phyloP scores from a whole-genome alignment of 2,329 filamentous ascomycete species.

The Fusarium udum region DNA sequence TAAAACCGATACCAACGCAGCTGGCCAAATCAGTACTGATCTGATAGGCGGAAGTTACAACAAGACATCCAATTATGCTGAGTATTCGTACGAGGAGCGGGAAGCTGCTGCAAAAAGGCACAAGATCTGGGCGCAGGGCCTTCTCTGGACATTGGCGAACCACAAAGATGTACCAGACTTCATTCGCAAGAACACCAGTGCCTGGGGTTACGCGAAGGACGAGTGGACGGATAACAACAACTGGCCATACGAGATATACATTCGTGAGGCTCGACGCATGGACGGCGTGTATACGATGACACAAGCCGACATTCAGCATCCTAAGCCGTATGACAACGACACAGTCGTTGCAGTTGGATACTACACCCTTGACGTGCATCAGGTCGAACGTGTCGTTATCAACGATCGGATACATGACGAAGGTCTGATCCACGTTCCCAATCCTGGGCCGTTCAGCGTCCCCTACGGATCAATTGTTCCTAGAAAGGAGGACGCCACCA shows the following conservation, averaged over 20 bases:
- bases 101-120: neutral
- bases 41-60: constrained; percentile 26
- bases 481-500: neutral
- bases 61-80: constrained; percentile 19
- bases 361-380: constrained; percentile 27
- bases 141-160: constrained; percentile 25
- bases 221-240: constrained; percentile 14
- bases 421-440: constrained; percentile 18
- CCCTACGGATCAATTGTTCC: constrained; percentile 17
- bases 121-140: constrained; percentile 23
- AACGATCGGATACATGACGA: constrained; percentile 17
- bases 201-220: constrained; percentile 29
- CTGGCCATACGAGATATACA: constrained; percentile 28
- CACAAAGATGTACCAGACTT: constrained; percentile 3
- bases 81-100: constrained; percentile 20
- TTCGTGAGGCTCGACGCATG: constrained; percentile 28
- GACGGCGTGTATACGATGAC: constrained; percentile 25
- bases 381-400: constrained; percentile 23
- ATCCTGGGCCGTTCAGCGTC: constrained; percentile 9
- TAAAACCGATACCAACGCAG: constrained; percentile 29
- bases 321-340: neutral
- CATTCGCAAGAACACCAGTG: neutral
- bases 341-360: constrained; percentile 14
- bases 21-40: constrained; percentile 28
- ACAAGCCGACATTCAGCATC: constrained; percentile 17